Conservation (phyloP, 2,329 filamentous ascomycete genomes). For the Penicillium sp. region DNA sequence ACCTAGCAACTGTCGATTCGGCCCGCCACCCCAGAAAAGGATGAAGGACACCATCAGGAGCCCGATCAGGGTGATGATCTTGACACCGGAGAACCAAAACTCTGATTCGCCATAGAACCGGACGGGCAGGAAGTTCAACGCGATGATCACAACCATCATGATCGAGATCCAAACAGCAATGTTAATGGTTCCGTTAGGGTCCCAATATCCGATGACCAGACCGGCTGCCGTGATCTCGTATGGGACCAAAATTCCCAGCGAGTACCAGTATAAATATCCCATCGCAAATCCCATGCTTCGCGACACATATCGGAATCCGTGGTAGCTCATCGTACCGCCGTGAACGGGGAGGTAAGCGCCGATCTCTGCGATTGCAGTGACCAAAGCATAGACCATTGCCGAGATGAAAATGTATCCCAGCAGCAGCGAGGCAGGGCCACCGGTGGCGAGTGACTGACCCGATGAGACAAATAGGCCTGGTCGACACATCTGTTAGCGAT, state of each 20-base stretch:
- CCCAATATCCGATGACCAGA: slow-evolving; percentile 65
- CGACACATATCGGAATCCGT: slow-evolving; percentile 44
- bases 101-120: slow-evolving; percentile 54
- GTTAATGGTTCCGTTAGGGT: slow-evolving; percentile 36
- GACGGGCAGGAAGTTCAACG: slow-evolving; percentile 50
- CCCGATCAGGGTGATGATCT: slow-evolving; percentile 53
- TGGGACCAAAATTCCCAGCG: slow-evolving; percentile 47
- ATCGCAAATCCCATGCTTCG: slow-evolving; percentile 44
- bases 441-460: slow-evolving; percentile 52
- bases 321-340: slow-evolving; percentile 45
- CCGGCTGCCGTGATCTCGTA: slow-evolving; percentile 65
- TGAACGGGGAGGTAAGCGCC: slow-evolving; percentile 46
- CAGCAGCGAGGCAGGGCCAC: slow-evolving; percentile 53
- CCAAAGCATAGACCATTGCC: slow-evolving; percentile 46
- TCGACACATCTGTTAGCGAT: background rate
- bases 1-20: slow-evolving; percentile 49
- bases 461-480: slow-evolving; percentile 53
- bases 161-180: slow-evolving; percentile 55
- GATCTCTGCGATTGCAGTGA: slow-evolving; percentile 47
- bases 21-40: slow-evolving; percentile 58
- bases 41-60: slow-evolving; percentile 54
- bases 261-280: slow-evolving; percentile 50
- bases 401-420: slow-evolving; percentile 54
- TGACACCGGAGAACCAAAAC: slow-evolving; percentile 54
- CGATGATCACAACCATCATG: slow-evolving; percentile 58